phyloP scores from a whole-genome alignment of 208 protist species.

The Sergeia podlipaevii region DNA sequence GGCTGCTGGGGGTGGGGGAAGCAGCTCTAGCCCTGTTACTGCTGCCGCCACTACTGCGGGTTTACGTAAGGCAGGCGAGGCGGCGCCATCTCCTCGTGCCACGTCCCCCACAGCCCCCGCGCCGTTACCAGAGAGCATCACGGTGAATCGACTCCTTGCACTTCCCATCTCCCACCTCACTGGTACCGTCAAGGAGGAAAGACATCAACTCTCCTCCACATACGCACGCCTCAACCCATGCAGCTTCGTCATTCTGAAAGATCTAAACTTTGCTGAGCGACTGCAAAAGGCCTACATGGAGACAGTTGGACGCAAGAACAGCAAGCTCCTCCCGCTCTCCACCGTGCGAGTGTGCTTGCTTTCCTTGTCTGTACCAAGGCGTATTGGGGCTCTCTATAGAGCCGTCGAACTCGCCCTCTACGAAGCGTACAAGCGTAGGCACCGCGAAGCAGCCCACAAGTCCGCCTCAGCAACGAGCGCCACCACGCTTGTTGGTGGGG shows the following conservation, averaged over 20 bases:
- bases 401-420: constrained; percentile 47
- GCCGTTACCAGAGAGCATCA: constrained; percentile 18
- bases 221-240: constrained; percentile 52
- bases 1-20: neutral
- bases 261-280: constrained; percentile 27
- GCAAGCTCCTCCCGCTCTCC: constrained; percentile 53
- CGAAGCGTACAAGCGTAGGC: constrained; percentile 24
- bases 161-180: constrained; percentile 33
- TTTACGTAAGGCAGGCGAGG: neutral
- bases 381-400: constrained; percentile 61
- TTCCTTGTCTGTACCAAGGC: constrained; percentile 41
- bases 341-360: constrained; percentile 34
- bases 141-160: constrained; percentile 28
- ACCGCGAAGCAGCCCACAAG: constrained; percentile 10
- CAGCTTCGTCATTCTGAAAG: constrained; percentile 51
- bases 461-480: too few relatives aligned
- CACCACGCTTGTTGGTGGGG: neutral
- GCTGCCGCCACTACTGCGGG: neutral
- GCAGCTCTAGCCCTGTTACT: neutral
- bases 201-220: constrained; percentile 21
- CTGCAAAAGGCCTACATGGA: constrained; percentile 48
- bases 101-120: constrained; percentile 6
- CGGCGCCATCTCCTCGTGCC: neutral
- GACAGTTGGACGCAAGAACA: constrained; percentile 35
- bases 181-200: neutral